Evolutionary conservation across 2,329 filamentous ascomycete species (phyloP), one percentile per base, ranked within the genome.

Genomic region (Cladosporium velox): DNA sequence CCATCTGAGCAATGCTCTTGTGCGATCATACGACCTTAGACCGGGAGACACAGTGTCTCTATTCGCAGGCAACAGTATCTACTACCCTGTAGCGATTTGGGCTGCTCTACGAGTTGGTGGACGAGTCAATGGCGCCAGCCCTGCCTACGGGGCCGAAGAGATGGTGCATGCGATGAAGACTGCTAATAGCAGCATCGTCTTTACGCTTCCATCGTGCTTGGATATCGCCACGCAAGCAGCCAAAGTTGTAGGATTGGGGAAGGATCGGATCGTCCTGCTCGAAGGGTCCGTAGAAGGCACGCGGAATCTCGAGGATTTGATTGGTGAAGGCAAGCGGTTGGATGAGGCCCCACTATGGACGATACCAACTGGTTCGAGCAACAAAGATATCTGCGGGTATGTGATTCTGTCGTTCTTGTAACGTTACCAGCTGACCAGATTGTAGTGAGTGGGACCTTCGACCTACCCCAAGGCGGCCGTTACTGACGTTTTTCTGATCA

Each of bases 111-210:
- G 84, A 14, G 81, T 80, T 4, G 85, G 81, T 0, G 87, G 84
- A 8, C 81, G 86, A 32, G 85, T 89, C 1, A 86, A 83, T 7
- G 88, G 88, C 1, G 88, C 87, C 0, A 86, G 83, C 21, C 88
- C 88, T 0, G 88, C 87, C 0, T 90, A 90, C 75, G 89, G 86
- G 64, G 80, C 86, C 15, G 88, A 90, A 57, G 88, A 91, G 71
- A 89, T 90, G 85, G 84, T 83, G 0, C 88, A 89, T 75, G 87
- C 87, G 0, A 77, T 90, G 3, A 83, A 85, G 70, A 87, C 82
- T 1, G 85, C 82, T 1, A 77, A 83, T 38, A 83, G 85, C 2
- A 86, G 82, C 66, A 84, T 86, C 64, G 72, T 88, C 3, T 83
- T 89, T 74, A 88, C 86, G 0, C 77, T 85, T 0, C 80, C 82